Evolutionary conservation across 495 filamentous ascomycete species (phyloP), one percentile per base, ranked within the genome.

Genomic region (Bacidia rubella): DNA sequence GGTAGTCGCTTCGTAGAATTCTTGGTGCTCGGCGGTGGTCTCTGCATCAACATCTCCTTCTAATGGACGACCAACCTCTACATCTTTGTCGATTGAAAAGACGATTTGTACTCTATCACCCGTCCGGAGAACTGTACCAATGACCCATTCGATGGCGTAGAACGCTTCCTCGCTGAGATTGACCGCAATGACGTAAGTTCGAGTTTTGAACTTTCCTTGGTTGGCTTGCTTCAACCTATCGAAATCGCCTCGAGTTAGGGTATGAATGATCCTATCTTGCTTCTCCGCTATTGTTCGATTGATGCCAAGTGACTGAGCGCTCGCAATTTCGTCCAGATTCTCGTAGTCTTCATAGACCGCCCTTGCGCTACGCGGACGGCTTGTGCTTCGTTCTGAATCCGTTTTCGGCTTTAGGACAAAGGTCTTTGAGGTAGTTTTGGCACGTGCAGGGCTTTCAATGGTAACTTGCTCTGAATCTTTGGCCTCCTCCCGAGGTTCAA

Each of bases 61-160:
- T 52, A 59, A 61, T 44, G 62, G 63, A 19, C 54, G 60, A 10
- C 64, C 63, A 4, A 81, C 76, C 27, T 81, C 82, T 22, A 74
- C 73, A 55, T 95, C 90, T 63, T 95, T 90, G 59, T 93, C 85
- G 43, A 90, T 78, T 53, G 87, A 90, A 67, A 88, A 95, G 48
- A 98, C 85, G 20, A 87, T 87, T 50, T 94, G 77, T 35, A 98
- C 74, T 1, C 90, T 97, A 65, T 98, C 92, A 15, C 92, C 92
- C 62, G 95, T 88, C 42, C 92, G 77, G 7, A 98, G 75, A n/a
- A 97, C 84, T 2, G 87, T 94, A 39, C 92, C 92, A 48, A 98
- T 90, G 0, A 89, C 93, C 90, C 90, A 98, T 63, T 97, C 92
- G 24, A 97, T 69, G 10, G 92, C 92, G 65, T 95, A 88, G 10